phyloP scores from a whole-genome alignment of 192 early-diverging fungal genomes.

The Backusella australiensis region DNA sequence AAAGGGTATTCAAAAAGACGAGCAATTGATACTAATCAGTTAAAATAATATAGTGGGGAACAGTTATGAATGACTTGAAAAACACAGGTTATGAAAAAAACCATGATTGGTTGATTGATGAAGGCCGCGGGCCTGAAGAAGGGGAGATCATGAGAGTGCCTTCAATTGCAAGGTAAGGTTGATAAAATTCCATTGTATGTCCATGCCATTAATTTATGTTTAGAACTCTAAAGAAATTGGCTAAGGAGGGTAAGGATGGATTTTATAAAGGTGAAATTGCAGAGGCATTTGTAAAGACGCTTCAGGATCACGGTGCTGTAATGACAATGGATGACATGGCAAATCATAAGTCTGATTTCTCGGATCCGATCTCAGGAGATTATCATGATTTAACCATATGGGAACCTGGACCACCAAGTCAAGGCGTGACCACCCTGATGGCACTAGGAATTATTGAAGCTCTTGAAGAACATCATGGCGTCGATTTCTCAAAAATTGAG shows the following conservation, averaged over 20 bases:
- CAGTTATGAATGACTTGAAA: slow-evolving; percentile 8
- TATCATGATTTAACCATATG: slow-evolving; percentile 56
- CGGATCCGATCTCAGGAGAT: slow-evolving; percentile 56
- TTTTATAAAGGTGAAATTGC: slow-evolving; percentile 72
- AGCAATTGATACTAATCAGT: neutral
- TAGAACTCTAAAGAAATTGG: slow-evolving; percentile 54
- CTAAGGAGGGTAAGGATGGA: slow-evolving; percentile 59
- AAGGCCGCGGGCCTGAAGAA: slow-evolving; percentile 46
- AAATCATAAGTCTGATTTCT: slow-evolving; percentile 46
- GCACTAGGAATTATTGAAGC: slow-evolving; percentile 63
- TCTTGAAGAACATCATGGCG: slow-evolving; percentile 43
- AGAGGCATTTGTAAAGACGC: slow-evolving; percentile 57
- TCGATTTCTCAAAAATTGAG: slow-evolving; percentile 38
- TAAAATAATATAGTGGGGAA: slow-evolving; percentile 32
- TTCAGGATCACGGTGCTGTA: slow-evolving; percentile 51
- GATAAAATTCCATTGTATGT: neutral
- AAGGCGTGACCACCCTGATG: slow-evolving; percentile 67
- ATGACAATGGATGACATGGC: slow-evolving; percentile 65
- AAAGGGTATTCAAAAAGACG: neutral
- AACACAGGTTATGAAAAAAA: slow-evolving; percentile 19
- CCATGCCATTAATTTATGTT: neutral
- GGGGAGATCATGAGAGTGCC: slow-evolving; percentile 63
- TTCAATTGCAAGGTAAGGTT: slow-evolving; percentile 45
- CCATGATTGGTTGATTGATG: slow-evolving; percentile 44
- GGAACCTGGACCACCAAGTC: slow-evolving; percentile 73